Evolutionary conservation across 768 basidiomycete genomes (phyloP), one percentile per base, ranked within the genome.

Genomic region (Leccinum imitatum): DNA sequence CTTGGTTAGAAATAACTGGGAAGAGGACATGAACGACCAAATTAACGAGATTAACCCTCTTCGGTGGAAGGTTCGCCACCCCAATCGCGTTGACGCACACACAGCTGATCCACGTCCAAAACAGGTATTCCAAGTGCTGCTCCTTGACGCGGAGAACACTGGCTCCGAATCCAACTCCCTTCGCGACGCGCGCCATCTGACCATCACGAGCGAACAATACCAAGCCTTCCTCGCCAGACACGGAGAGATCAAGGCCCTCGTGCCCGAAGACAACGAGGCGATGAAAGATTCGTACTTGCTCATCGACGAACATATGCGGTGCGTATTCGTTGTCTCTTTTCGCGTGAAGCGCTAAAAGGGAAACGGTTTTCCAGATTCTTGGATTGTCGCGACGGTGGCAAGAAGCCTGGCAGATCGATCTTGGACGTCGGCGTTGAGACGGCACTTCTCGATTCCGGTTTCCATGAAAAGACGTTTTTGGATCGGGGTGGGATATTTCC

Each of bases 241-340:
- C 57, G 41, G 46, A 25, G 37, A 23, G 0, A 71, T 72, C 41
- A 14, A 37, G 4, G 71, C 63, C 33, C 72, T 78, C 17, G 73
- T 78, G 17, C 73, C 72, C 0, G 78, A 78, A 56, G 66, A 70
- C 57, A 78, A 78, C 54, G 67, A 75, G 4, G 59, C 72, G 4
- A 78, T 78, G 76, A 72, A 70, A 54, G 75, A 76, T 54, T 77
- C 76, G 1, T 77, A 77, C 57, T 59, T 78, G 21, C 67, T 69
- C 19, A 58, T 77, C 0, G 77, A 78, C 58, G 77, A 78, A 64
- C 53, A 64, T 10, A 77, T 76, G 75, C 53, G 77, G 78, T 69
- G 56, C 19, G 65, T 53, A 9, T 19, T 2, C 46, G 6, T 13
- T 11, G 30, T 6, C 8, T n/a, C 33, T 48, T 59, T 50, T 15